Evolutionary conservation across 345 rosid genomes (phyloP).

Genomic region (Viola odorata): DNA sequence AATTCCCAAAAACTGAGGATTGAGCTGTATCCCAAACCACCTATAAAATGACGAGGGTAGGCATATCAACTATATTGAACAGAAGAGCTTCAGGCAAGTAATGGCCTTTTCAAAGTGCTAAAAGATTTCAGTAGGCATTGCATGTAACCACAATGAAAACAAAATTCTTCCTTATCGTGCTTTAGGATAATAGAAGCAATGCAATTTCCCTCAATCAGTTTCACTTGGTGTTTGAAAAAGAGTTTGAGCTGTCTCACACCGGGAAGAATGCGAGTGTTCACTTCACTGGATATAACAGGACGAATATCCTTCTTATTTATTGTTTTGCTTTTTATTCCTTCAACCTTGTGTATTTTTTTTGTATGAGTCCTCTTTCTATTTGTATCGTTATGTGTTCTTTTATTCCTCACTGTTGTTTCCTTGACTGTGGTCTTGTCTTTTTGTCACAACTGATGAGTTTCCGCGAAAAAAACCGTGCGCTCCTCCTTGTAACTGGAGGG

Average conservation of each 20-base stretch:
- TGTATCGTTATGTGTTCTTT: too few relatives aligned
- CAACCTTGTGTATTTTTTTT: too few relatives aligned
- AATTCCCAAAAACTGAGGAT: conserved; percentile 73
- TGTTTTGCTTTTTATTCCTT: conserved; percentile 10
- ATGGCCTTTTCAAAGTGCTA: background rate
- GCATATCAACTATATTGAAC: conserved; percentile 1
- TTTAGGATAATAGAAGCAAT: too few relatives aligned
- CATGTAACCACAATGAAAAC: background rate
- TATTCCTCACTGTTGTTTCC: conserved; percentile 12
- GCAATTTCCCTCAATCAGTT: conserved; percentile 53
- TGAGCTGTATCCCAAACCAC: conserved; percentile 94
- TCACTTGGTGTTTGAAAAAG: too few relatives aligned
- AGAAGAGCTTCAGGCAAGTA: conserved; percentile 11
- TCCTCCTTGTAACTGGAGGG: too few relatives aligned
- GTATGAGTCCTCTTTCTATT: too few relatives aligned
- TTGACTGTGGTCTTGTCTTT: conserved; percentile 22
- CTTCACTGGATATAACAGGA: conserved; percentile 50
- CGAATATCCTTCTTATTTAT: conserved; percentile 47
- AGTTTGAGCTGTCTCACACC: conserved; percentile 58
- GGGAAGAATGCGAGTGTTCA: conserved; percentile 64
- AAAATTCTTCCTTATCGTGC: background rate
- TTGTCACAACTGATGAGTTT: background rate
- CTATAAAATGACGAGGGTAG: conserved; percentile 33
- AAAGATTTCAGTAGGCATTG: background rate
- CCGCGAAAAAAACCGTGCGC: too few relatives aligned